Evolutionary conservation across 495 filamentous ascomycete genomes (phyloP), one percentile per base, ranked within the genome.

Genomic region (Penicillium cataractarum): DNA sequence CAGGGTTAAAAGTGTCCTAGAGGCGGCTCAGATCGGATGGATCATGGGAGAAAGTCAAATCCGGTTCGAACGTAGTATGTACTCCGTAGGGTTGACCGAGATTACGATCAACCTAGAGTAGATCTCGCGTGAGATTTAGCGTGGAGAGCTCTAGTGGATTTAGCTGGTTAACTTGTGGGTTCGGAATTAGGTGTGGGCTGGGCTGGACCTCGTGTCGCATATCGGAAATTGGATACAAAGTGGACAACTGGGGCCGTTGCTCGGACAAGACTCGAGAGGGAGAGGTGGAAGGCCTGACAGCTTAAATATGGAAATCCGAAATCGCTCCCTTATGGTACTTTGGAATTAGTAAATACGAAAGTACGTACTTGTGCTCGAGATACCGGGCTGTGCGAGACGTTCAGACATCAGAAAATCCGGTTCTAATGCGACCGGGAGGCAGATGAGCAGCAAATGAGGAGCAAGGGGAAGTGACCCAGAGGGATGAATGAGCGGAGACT

Each of bases 391-490:
- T 46, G 42, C 42, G n/a, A 22, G 42, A 46, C 12, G 48, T 29
- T 50, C 24, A 29, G 42, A 19, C 24, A 50, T 13, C 46, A 27
- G 15, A 29, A n/a, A 24, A 15, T 29, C 22, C 46, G 46, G 46
- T 50, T 26, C 22, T 29, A 12, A 8, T 12, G 2, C 17, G 46
- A 21, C 24, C 46, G 15, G 46, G 46, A 57, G 15, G 7, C 33
- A 35, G 13, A 35, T 35, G 33, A 35, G 33, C 2, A 35, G 15
- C 42, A 51, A 55, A 37, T 59, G 12, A 22, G 58, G 57, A 61
- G 63, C 37, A 61, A 61, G 63, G 63, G 62, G 26, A 60, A 58
- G 62, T 40, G 62, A 59, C 59, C 35, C 55, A 15, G 56, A 40
- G 49, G 61, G 55, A 54, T 33, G 46, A 64, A 32, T 39, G 32